phyloP scores from a whole-genome alignment of 1,139 yeast genomes.

The Zygosaccharomyces sapae region DNA sequence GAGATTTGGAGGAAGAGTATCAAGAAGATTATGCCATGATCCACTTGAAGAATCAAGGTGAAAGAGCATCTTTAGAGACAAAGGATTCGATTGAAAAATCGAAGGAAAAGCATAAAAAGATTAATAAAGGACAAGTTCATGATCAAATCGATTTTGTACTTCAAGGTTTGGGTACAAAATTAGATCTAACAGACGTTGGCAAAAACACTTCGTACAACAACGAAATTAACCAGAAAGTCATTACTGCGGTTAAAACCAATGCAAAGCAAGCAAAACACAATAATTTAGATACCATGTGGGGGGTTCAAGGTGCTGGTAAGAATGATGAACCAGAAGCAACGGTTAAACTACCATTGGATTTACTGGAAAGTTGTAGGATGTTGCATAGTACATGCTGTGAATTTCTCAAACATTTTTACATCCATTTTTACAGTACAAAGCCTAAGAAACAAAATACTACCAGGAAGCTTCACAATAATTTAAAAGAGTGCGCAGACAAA shows the following conservation, averaged over 20 bases:
- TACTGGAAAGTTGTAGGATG: conserved; percentile 44
- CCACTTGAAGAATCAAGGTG: conserved; percentile 41
- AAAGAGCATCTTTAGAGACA: conserved; percentile 28
- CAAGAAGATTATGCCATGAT: conserved; percentile 55
- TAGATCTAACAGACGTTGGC: conserved; percentile 30
- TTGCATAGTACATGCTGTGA: conserved; percentile 67
- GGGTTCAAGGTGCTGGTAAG: conserved; percentile 27
- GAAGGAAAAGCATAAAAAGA: conserved; percentile 13
- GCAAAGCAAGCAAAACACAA: conserved; percentile 50
- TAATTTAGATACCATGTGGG: conserved; percentile 32
- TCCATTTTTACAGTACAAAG: conserved; percentile 56
- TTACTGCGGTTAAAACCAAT: conserved; percentile 51
- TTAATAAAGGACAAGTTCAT: conserved; percentile 38
- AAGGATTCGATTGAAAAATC: conserved; percentile 18
- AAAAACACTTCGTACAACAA: conserved; percentile 23
- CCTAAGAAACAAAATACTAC: conserved; percentile 47
- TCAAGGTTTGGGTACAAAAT: conserved; percentile 18
- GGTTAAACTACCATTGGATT: conserved; percentile 29
- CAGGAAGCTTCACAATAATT: conserved; percentile 44
- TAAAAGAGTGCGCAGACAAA: conserved; percentile 42
- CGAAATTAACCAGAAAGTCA: conserved; percentile 36
- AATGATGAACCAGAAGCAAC: conserved; percentile 28
- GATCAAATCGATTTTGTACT: conserved; percentile 46
- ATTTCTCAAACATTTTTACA: conserved; percentile 68
- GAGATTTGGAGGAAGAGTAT: conserved; percentile 42